Percentiles rank a stretch among this genome's conserved stretches.
Conservation (phyloP, 208 protist species). For the Crithidia acanthocephali region DNA sequence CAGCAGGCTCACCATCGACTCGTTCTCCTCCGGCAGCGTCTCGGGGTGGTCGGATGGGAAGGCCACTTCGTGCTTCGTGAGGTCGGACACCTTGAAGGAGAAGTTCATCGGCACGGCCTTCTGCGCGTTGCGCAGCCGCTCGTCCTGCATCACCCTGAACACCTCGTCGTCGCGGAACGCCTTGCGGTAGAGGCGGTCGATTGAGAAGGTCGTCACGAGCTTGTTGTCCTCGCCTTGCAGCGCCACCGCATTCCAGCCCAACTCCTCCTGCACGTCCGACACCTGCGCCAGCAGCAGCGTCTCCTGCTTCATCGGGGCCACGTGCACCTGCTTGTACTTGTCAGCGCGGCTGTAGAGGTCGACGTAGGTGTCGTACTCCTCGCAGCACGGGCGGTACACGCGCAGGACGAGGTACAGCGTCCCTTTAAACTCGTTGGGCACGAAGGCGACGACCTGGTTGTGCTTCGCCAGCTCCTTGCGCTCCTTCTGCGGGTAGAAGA, state of each 20-base stretch:
- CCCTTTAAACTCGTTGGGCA: slow-evolving; percentile 79
- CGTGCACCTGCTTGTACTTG: slow-evolving; percentile 79
- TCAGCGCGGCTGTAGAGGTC: slow-evolving; percentile 84
- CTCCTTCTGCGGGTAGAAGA: slow-evolving; percentile 87
- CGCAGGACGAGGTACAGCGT: slow-evolving; percentile 74
- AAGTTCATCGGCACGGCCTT: slow-evolving; percentile 66
- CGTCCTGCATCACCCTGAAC: slow-evolving; percentile 54
- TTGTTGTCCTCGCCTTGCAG: slow-evolving; percentile 41
- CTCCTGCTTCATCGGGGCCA: slow-evolving; percentile 87
- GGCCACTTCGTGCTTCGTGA: slow-evolving; percentile 69
- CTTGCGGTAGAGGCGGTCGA: slow-evolving; percentile 63
- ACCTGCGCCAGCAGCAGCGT: slow-evolving; percentile 71
- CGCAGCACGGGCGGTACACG: slow-evolving; percentile 68
- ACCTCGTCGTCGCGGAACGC: slow-evolving; percentile 53
- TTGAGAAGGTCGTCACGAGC: slow-evolving; percentile 24
- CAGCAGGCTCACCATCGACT: slow-evolving; percentile 75
- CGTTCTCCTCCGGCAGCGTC: slow-evolving; percentile 76
- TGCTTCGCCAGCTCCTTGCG: slow-evolving; percentile 52
- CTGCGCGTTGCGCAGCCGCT: slow-evolving; percentile 44
- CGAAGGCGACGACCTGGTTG: slow-evolving; percentile 75
- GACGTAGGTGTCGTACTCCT: slow-evolving; percentile 88
- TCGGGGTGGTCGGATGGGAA: slow-evolving; percentile 63
- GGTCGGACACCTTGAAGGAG: slow-evolving; percentile 58
- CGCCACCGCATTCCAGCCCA: slow-evolving; percentile 64
- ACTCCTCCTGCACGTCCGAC: slow-evolving; percentile 83